Base-by-base conservation (phyloP, 176 grass and related monocot species). In the Raddia guianensis region DNA sequence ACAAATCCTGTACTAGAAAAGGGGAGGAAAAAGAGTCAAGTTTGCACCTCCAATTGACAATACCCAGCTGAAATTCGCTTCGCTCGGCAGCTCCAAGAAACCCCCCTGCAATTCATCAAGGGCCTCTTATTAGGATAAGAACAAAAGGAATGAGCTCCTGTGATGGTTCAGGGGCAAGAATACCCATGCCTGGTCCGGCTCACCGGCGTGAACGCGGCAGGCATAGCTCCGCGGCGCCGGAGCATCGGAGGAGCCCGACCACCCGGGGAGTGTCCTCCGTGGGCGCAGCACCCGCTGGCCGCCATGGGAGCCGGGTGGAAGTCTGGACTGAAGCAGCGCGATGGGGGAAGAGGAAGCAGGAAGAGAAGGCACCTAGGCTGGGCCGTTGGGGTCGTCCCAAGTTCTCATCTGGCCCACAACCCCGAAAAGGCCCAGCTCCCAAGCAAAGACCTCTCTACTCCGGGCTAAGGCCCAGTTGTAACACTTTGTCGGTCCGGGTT, bases 11-110 rank as follows among this genome's bases (percentile, higher is more conserved):
- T 42, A 1, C 14, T 0, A 13, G 9, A 70, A 61, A 8, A 1
- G 52, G 3, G 0, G 5, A 9, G 2, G 5, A 9, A 9, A 69
- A 48, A 3, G 45, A 61, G 7, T 19, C 2, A 52, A 54, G 7
- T 3, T 9, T 62, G n/a, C 50, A 94, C 91, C 87, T 94, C 86
- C 43, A 94, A 59, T 45, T 83, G 86, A 44, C 76, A 88, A 57
- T 81, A 85, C 54, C 37, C 80, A 62, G 60, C 54, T 33, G 73
- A 83, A 13, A 84, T 55, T 37, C 61, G 56, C 8, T 57, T 40
- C n/a, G 72, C 33, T 20, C 18, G 54, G 27, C 52, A 34, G 46
- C 70, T 81, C 21, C 78, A 60, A 73, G 80, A 79, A 12, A 19
- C 16, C 46, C 33, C 19, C 82, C 76, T 75, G 70, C n/a, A 48